These are phyloP conservation scores for Cryptosporidium felis DNA, from an alignment of 169 alveolate genomes.

Conservation along the genomic window DNA sequence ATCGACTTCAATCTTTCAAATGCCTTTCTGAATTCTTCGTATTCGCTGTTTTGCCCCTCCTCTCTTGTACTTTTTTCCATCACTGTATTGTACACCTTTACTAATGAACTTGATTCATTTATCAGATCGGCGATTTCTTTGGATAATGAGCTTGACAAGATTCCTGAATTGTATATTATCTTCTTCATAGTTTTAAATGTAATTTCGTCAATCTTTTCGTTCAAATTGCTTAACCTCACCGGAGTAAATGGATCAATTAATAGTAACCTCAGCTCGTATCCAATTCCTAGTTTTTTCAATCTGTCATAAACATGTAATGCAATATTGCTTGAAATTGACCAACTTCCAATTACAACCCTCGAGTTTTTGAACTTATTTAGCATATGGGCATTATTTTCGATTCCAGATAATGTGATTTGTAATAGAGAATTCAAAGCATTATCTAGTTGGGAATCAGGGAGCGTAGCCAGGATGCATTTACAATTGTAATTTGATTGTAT, in stretches of 20 bases:
- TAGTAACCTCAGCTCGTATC: neutral
- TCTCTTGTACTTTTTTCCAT: neutral
- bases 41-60: neutral
- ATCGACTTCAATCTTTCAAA: constrained; percentile 14
- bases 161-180: neutral
- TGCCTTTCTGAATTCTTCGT: neutral
- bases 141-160: neutral
- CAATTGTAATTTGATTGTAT: neutral
- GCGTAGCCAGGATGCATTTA: constrained; percentile 5
- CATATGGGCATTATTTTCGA: neutral
- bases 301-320: neutral
- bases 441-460: neutral
- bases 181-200: constrained; percentile 17
- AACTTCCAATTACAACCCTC: constrained; percentile 8
- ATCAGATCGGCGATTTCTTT: neutral
- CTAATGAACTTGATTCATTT: neutral
- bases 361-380: neutral
- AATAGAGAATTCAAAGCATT: neutral
- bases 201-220: constrained; percentile 17
- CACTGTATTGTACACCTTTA: neutral
- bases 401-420: neutral
- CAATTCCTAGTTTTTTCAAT: neutral
- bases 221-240: neutral
- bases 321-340: constrained; percentile 42
- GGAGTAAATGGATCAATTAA: constrained; percentile 42